Conservation (phyloP, 2,329 filamentous ascomycete genomes). For the Diaporthe vaccinii region DNA sequence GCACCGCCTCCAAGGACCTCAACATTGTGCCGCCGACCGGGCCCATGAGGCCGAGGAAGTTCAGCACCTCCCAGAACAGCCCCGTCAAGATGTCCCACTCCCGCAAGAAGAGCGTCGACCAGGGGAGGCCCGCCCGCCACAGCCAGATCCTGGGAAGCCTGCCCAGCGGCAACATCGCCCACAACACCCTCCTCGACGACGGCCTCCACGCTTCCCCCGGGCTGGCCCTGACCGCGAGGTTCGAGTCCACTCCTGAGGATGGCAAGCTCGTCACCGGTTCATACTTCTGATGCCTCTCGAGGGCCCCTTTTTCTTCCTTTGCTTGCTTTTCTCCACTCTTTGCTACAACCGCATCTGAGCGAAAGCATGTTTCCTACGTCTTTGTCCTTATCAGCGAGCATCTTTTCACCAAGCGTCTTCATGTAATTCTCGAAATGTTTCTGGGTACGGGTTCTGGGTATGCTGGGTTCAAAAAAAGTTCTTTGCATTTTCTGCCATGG, state of each 20-base stretch:
- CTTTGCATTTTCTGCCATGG: slow-evolving; percentile 16
- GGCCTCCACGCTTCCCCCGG: slow-evolving; percentile 28
- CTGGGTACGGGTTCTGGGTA: neutral
- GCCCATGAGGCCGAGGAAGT: slow-evolving; percentile 37
- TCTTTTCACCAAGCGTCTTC: slow-evolving; percentile 19
- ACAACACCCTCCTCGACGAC: slow-evolving; percentile 32
- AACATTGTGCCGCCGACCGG: neutral
- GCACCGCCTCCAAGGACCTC: slow-evolving; percentile 32
- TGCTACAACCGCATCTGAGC: slow-evolving; percentile 4
- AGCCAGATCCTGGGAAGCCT: slow-evolving; percentile 40
- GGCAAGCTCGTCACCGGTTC: slow-evolving; percentile 37
- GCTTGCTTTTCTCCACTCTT: neutral
- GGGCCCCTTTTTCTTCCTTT: neutral
- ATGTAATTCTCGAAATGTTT: slow-evolving; percentile 1
- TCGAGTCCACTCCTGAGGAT: slow-evolving; percentile 40
- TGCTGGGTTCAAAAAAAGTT: slow-evolving; percentile 31
- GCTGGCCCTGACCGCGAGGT: slow-evolving; percentile 38
- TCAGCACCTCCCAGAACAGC: slow-evolving; percentile 41
- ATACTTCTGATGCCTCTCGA: slow-evolving; percentile 29
- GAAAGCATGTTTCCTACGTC: slow-evolving; percentile 1
- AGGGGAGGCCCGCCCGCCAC: slow-evolving; percentile 36
- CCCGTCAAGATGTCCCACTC: slow-evolving; percentile 37
- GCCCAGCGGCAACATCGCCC: slow-evolving; percentile 31
- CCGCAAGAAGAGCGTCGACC: slow-evolving; percentile 37
- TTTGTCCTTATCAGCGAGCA: slow-evolving; percentile 24